Evolutionary conservation across 2,329 filamentous ascomycete genomes (phyloP).

Genomic region (Zymoseptoria ardabiliae): DNA sequence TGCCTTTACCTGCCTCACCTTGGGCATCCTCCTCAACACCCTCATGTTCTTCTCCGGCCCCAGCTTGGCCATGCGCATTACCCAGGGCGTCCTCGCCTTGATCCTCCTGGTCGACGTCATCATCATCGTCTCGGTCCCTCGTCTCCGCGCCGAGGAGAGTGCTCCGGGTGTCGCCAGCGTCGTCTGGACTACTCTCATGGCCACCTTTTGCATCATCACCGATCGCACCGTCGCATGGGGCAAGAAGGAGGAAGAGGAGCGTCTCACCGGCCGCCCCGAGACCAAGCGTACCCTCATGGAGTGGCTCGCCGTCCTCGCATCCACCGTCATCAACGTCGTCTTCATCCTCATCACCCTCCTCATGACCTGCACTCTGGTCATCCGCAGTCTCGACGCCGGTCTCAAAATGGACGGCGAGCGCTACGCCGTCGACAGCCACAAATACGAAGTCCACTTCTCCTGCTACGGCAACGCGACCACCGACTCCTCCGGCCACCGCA

Average conservation of each 20-base stretch:
- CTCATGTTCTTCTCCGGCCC: slow-evolving; percentile 84
- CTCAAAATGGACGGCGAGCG: slow-evolving; percentile 65
- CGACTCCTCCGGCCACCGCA: slow-evolving; percentile 43
- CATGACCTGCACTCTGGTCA: slow-evolving; percentile 69
- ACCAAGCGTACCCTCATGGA: slow-evolving; percentile 72
- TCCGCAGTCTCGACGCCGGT: slow-evolving; percentile 72
- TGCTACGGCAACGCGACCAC: slow-evolving; percentile 67
- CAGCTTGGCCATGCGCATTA: slow-evolving; percentile 68
- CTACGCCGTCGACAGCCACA: slow-evolving; percentile 73
- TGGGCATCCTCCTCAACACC: slow-evolving; percentile 66
- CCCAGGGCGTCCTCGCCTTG: slow-evolving; percentile 59
- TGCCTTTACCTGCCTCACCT: slow-evolving; percentile 69
- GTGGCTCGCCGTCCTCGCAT: slow-evolving; percentile 73
- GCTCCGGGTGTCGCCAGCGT: slow-evolving; percentile 86
- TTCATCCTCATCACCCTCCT: slow-evolving; percentile 64
- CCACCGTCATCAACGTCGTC: slow-evolving; percentile 62
- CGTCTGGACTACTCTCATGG: slow-evolving; percentile 72
- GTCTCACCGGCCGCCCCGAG: slow-evolving; percentile 82
- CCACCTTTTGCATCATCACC: slow-evolving; percentile 68
- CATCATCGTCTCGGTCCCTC: slow-evolving; percentile 67
- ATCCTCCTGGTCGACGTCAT: slow-evolving; percentile 69
- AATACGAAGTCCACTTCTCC: slow-evolving; percentile 80
- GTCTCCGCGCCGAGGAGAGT: slow-evolving; percentile 73
- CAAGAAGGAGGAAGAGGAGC: slow-evolving; percentile 85
- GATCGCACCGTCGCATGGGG: slow-evolving; percentile 85